A percentile compares a stretch with the other conserved stretches of the same genome.
Conservation (phyloP, 495 filamentous ascomycete species). For the Stereocaulon alpinum region DNA sequence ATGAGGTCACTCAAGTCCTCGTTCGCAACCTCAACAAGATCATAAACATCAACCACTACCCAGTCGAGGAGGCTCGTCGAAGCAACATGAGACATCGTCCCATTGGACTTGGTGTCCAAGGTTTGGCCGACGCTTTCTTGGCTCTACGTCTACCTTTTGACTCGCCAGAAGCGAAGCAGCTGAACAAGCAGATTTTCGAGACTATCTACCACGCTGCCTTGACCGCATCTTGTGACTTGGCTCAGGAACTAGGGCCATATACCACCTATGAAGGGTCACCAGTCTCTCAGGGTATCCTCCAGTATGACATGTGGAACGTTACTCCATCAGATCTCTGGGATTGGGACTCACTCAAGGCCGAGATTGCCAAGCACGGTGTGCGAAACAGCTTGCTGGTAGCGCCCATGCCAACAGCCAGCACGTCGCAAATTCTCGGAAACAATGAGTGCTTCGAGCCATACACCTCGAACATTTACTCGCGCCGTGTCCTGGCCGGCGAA, state of each 20-base stretch:
- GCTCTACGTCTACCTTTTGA: conserved; percentile 95
- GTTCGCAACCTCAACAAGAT: conserved; percentile 93
- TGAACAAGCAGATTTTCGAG: conserved; percentile 98
- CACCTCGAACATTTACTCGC: conserved; percentile 98
- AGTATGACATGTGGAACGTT: conserved; percentile 98
- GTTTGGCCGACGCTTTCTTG: conserved; percentile 97
- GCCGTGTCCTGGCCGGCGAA: conserved; percentile 93
- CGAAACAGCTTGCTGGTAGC: conserved; percentile 92
- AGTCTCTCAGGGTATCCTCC: conserved; percentile 87
- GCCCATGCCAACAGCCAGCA: conserved; percentile 95
- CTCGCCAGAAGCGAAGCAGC: conserved; percentile 78
- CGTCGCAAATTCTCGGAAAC: conserved; percentile 92
- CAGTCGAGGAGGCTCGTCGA: conserved; percentile 80
- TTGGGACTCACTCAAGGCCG: conserved; percentile 77
- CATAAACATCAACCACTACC: conserved; percentile 96
- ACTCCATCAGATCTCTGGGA: conserved; percentile 93
- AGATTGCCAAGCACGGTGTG: conserved; percentile 84
- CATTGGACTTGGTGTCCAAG: conserved; percentile 92
- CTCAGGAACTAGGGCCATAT: conserved; percentile 74
- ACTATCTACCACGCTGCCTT: conserved; percentile 97
- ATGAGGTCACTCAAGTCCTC: conserved; percentile 82
- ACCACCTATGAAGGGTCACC: conserved; percentile 87
- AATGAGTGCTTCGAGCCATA: conserved; percentile 99
- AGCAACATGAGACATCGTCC: conserved; percentile 95
- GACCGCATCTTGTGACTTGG: conserved; percentile 76